phyloP scores from a whole-genome alignment of 305 asterid genomes.

The Fraxinus platypoda region DNA sequence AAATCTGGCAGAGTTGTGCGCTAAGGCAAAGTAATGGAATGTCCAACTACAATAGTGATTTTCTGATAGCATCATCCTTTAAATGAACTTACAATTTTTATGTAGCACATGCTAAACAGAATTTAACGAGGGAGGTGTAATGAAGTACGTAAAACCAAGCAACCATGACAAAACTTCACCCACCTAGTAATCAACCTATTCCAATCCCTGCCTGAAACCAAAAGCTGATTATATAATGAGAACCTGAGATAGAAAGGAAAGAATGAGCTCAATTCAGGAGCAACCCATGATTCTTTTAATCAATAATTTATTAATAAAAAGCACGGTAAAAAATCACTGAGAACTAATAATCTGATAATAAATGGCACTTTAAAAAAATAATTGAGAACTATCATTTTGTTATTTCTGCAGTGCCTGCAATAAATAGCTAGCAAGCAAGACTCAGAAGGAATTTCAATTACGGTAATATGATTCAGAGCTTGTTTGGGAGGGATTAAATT shows the following conservation, averaged over 20 bases:
- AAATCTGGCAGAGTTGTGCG: background rate
- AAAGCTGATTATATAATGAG: background rate
- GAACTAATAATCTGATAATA: background rate
- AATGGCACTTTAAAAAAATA: background rate
- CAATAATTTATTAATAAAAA: background rate
- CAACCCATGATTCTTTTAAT: background rate
- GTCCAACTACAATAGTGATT: background rate
- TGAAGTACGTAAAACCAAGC: background rate
- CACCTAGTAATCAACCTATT: background rate
- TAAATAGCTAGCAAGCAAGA: background rate
- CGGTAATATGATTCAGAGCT: background rate
- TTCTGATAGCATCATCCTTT: background rate
- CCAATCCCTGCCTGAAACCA: background rate
- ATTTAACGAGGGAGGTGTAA: background rate
- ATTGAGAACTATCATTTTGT: background rate
- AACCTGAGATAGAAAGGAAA: conserved; percentile 1
- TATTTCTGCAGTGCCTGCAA: background rate
- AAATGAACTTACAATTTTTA: background rate
- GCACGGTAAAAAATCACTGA: background rate
- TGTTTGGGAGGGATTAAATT: too few relatives aligned
- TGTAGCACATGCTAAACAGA: background rate
- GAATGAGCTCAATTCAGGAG: background rate
- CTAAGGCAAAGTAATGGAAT: background rate
- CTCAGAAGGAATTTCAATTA: background rate
- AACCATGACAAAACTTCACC: background rate